phyloP scores from a whole-genome alignment of 1,139 yeast genomes.

The Debaryomyces fabryi region DNA sequence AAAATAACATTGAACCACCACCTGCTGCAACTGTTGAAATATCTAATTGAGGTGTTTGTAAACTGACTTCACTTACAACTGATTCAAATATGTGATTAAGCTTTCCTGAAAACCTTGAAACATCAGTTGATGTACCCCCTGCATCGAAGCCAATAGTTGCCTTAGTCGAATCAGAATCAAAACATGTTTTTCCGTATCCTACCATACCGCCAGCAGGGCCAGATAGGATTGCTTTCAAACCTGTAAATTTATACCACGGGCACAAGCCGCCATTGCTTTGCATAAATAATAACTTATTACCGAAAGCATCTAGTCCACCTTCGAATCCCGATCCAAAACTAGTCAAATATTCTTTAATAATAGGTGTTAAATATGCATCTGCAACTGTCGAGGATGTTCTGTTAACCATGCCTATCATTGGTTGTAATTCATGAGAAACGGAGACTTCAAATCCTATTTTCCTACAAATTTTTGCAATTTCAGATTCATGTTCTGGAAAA shows the following conservation, averaged over 20 bases:
- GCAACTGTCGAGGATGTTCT: conserved; percentile 18
- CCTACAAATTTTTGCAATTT: conserved; percentile 13
- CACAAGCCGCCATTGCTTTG: conserved; percentile 20
- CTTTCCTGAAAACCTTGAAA: conserved; percentile 44
- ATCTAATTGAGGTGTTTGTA: conserved; percentile 56
- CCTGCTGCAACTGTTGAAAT: conserved; percentile 62
- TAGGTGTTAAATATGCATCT: conserved; percentile 19
- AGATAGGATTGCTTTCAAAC: conserved; percentile 17
- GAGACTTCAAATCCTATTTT: conserved; percentile 17
- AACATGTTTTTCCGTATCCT: conserved; percentile 18
- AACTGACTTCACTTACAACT: conserved; percentile 29
- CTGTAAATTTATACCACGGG: conserved; percentile 19
- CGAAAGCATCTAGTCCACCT: conserved; percentile 26
- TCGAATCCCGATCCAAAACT: conserved; percentile 17
- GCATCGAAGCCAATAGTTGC: conserved; percentile 50
- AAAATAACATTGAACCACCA: conserved; percentile 52
- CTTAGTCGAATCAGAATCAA: conserved; percentile 21
- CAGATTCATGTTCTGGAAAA: conserved; percentile 17
- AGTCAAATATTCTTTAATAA: conserved; percentile 15
- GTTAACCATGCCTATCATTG: conserved; percentile 18
- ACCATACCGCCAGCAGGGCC: conserved; percentile 25
- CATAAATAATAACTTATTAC: conserved; percentile 19
- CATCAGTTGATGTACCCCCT: conserved; percentile 63
- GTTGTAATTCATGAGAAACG: conserved; percentile 16
- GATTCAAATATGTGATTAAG: conserved; percentile 53